Percentiles rank a stretch among this genome's conserved stretches.
These are phyloP conservation scores for Kwoniella sp. DNA, from an alignment of 768 basidiomycete species.

Conservation along the genomic window DNA sequence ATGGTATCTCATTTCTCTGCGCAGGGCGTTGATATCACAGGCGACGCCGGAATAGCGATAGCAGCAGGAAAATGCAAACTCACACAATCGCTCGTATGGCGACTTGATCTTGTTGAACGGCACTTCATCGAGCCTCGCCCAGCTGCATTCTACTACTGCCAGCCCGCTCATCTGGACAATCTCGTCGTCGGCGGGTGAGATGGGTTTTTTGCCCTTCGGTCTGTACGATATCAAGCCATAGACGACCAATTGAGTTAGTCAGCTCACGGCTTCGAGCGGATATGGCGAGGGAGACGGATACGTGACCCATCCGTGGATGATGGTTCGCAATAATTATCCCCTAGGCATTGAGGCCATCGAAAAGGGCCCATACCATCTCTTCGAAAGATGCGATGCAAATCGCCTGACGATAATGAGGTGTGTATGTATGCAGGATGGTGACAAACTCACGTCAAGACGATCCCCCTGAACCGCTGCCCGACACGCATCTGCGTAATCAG, in stretches of 20 bases:
- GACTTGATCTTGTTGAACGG: constrained; percentile 92
- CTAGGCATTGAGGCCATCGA: neutral
- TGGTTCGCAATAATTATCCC: too few relatives aligned
- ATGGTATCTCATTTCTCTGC: too few relatives aligned
- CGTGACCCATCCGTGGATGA: too few relatives aligned
- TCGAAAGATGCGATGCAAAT: neutral
- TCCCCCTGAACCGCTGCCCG: constrained; percentile 82
- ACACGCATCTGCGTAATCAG: constrained; percentile 81
- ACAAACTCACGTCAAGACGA: constrained; percentile 83
- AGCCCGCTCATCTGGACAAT: constrained; percentile 73
- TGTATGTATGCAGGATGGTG: neutral
- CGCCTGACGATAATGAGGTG: neutral
- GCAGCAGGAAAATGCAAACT: constrained; percentile 54
- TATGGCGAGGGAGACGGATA: too few relatives aligned
- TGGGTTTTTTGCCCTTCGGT: constrained; percentile 76
- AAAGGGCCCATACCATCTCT: neutral
- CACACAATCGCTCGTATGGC: constrained; percentile 86
- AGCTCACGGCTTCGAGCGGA: too few relatives aligned
- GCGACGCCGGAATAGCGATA: neutral
- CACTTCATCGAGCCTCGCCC: constrained; percentile 92
- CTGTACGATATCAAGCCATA: constrained; percentile 60
- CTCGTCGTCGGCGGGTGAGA: constrained; percentile 82
- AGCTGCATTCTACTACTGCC: constrained; percentile 98
- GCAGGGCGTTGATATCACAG: too few relatives aligned
- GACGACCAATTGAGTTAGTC: constrained; percentile 2